Percentiles rank a stretch among this genome's conserved stretches.
These are phyloP conservation scores for Diospyros lotus DNA, from an alignment of 148 eudicot genomes.

Conservation along the genomic window DNA sequence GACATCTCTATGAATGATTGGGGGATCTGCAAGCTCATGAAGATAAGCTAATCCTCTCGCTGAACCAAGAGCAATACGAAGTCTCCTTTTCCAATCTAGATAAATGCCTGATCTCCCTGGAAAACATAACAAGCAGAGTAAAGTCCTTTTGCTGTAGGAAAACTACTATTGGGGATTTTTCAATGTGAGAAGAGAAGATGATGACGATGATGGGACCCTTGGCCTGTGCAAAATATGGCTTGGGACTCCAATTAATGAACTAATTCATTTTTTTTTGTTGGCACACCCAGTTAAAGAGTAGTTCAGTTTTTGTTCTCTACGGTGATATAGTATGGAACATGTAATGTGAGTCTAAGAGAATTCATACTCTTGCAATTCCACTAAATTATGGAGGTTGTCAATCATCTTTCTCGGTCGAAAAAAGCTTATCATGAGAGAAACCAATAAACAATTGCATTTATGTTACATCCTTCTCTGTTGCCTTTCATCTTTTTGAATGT, in stretches of 20 bases:
- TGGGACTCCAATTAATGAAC: not conserved
- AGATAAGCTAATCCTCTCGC: conserved; percentile 91
- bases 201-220: not conserved
- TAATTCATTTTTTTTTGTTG: too few species aligned
- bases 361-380: not conserved
- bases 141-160: not conserved
- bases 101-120: conserved; percentile 76
- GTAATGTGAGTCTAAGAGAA: not conserved
- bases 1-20: conserved; percentile 91
- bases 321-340: not conserved
- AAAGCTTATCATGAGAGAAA: not conserved
- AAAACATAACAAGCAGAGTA: not conserved
- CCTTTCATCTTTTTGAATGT: not conserved
- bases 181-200: not conserved
- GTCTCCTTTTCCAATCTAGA: conserved; percentile 88
- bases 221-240: not conserved
- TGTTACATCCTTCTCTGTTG: not conserved
- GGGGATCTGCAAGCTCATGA: conserved; percentile 89
- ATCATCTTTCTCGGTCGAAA: not conserved
- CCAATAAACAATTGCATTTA: not conserved
- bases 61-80: conserved; percentile 79
- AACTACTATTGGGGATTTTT: not conserved
- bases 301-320: not conserved
- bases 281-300: not conserved
- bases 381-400: not conserved